A percentile compares a stretch with the other conserved stretches of the same genome.
Evolutionary conservation across 2,329 filamentous ascomycete genomes (phyloP).

Genomic region (Colletotrichum liriopes): DNA sequence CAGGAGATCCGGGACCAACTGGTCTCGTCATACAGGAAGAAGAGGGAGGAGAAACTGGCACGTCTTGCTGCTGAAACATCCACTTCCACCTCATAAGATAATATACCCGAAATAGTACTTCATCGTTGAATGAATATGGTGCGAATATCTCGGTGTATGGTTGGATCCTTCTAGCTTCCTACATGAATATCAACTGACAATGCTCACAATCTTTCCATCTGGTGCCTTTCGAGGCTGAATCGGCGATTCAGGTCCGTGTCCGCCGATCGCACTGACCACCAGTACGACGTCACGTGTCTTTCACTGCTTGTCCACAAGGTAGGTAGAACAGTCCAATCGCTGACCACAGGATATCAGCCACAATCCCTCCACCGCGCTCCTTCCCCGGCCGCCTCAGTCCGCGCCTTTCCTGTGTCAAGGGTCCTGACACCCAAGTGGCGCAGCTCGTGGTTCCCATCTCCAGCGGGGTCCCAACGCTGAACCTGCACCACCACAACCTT

Average conservation of each 20-base stretch:
- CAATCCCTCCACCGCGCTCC: background rate
- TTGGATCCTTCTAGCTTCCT: background rate
- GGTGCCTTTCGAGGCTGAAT: background rate
- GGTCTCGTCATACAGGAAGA: constrained; percentile 57
- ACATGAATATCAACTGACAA: background rate
- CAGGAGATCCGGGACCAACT: constrained; percentile 54
- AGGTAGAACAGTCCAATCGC: too few relatives aligned
- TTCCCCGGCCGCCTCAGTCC: background rate
- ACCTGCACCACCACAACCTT: background rate
- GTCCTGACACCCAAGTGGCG: background rate
- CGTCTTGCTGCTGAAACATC: constrained; percentile 1
- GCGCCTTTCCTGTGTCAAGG: background rate
- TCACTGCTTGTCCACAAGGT: too few relatives aligned
- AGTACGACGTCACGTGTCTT: background rate
- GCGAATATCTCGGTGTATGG: too few relatives aligned
- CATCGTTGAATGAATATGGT: background rate
- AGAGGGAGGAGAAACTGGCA: constrained; percentile 48
- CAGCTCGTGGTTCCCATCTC: background rate
- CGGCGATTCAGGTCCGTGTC: background rate
- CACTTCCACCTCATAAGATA: constrained; percentile 2
- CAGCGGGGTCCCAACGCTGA: constrained; percentile 3
- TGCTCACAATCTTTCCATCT: background rate
- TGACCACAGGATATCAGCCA: background rate
- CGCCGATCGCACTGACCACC: background rate
- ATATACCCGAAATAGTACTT: constrained; percentile 15